phyloP scores from a whole-genome alignment of 139 green algal species.

The Chlamydomonas sphaeroides region DNA sequence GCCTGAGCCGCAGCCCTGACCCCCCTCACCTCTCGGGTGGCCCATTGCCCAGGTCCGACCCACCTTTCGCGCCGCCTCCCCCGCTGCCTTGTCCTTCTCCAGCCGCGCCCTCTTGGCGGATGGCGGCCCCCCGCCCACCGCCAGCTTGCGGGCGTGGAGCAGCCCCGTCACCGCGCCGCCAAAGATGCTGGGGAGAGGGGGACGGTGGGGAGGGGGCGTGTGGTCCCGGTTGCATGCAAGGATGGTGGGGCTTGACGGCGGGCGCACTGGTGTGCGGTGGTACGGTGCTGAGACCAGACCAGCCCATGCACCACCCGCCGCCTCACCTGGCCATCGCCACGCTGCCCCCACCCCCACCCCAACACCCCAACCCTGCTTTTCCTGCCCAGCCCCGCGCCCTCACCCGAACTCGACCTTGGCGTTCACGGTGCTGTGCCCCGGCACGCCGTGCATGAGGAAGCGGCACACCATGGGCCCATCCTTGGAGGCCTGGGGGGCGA shows the following conservation, averaged over 20 bases:
- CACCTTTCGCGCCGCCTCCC: neutral
- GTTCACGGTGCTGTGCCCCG: slow-evolving; percentile 54
- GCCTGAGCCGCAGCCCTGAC: too few species aligned
- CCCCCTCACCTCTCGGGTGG: too few species aligned
- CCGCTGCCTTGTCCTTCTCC: neutral
- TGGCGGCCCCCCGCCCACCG: neutral
- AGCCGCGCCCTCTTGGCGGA: slow-evolving; percentile 2
- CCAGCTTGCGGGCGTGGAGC: slow-evolving; percentile 9
- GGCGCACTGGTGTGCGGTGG: too few species aligned
- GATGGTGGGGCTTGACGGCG: too few species aligned
- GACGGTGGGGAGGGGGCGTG: too few species aligned
- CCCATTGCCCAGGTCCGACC: too few species aligned
- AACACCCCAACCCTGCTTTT: neutral
- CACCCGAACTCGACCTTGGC: slow-evolving; percentile 28
- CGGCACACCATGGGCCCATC: slow-evolving; percentile 52
- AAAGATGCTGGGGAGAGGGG: too few species aligned
- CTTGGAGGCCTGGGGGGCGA: slow-evolving; percentile 15
- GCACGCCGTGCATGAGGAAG: slow-evolving; percentile 61
- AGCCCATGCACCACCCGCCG: too few species aligned
- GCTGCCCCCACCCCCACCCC: neutral
- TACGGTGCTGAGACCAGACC: too few species aligned
- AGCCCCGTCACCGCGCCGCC: too few species aligned
- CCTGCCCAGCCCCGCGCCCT: too few species aligned
- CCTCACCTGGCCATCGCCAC: neutral
- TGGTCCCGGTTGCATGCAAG: too few species aligned